Evolutionary conservation across 768 basidiomycete genomes (phyloP), one percentile per base, ranked within the genome.

Genomic region (Amanita rubescens): DNA sequence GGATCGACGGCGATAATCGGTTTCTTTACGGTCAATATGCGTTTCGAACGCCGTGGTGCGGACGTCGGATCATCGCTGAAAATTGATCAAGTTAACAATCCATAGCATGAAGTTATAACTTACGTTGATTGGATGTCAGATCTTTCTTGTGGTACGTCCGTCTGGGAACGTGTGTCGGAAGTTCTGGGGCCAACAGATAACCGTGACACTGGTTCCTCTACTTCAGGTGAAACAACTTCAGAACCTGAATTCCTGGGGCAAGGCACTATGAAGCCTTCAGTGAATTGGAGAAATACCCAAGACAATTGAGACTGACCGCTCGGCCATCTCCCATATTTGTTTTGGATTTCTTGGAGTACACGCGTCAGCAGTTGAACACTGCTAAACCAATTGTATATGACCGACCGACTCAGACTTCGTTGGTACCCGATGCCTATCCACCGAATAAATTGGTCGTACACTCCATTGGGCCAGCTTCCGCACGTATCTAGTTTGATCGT

Each of bases 1-100:
- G 74, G 71, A 56, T 85, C 80, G 33, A 57, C 53, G 14, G 60
- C 57, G 15, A 67, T 65, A 52, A 51, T 58, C 58, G 55, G 54
- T 51, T 57, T 56, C 58, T 53, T 54, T 48, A 34, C 8, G 56
- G 33, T 35, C 1, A 60, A 60, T n/a, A 62, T 63, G 33, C 78
- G 66, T 53, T 63, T 54, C 20, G 75, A 75, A 44, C 72, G 67
- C 52, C 70, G 70, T 24, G 56, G 57, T n/a, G 42, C 38, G 24
- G 41, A 15, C 22, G 37, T 25, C 25, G n/a, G 17, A 48, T 24
- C 20, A 14, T 35, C 44, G 34, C 53, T 46, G 46, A 27, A 17
- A 19, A n/a, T 5, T 15, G 24, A 17, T 39, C 19, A 19, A 27
- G 24, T 47, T 9, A 34, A 32, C 17, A 7, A 19, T 35, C 7